Percentiles rank a stretch among this genome's conserved stretches.
Conservation (phyloP, 2,329 filamentous ascomycete species). For the Colletotrichum zoysiae region DNA sequence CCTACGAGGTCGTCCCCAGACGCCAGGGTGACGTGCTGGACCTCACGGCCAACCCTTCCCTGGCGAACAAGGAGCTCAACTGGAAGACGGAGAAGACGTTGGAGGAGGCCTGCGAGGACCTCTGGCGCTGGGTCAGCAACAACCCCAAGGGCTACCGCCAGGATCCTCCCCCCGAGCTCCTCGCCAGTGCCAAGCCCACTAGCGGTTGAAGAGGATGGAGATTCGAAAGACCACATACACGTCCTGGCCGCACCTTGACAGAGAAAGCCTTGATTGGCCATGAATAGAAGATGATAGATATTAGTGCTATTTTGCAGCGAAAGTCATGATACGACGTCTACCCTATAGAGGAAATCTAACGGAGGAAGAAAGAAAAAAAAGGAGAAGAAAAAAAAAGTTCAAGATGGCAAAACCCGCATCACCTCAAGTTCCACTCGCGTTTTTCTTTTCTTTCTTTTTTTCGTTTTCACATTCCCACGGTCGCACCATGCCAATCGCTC, state of each 20-base stretch:
- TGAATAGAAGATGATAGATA: conserved; percentile 33
- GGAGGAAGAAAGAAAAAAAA: neutral
- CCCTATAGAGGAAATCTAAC: conserved; percentile 25
- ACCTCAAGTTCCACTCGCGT: neutral
- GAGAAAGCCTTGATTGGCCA: neutral
- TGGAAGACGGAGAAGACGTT: conserved; percentile 94
- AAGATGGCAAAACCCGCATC: neutral
- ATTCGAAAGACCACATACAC: neutral
- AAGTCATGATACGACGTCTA: conserved; percentile 30
- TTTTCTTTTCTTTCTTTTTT: neutral
- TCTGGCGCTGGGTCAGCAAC: conserved; percentile 98
- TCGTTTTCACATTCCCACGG: neutral
- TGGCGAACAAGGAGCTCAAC: conserved; percentile 87
- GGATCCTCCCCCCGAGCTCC: conserved; percentile 84
- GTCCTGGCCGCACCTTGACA: conserved; percentile 1
- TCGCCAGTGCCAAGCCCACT: conserved; percentile 70
- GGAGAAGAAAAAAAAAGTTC: conserved; percentile 15
- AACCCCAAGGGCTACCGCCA: conserved; percentile 96
- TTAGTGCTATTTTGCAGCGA: conserved; percentile 37
- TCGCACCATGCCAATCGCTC: conserved; percentile 31
- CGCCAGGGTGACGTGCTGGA: conserved; percentile 92
- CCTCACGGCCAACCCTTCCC: conserved; percentile 89
- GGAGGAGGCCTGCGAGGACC: conserved; percentile 91
- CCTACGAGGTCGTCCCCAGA: conserved; percentile 87
- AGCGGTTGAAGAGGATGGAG: conserved; percentile 16